Evolutionary conservation across 2,329 filamentous ascomycete genomes (phyloP).

Genomic region (Talaromyces atroroseus): DNA sequence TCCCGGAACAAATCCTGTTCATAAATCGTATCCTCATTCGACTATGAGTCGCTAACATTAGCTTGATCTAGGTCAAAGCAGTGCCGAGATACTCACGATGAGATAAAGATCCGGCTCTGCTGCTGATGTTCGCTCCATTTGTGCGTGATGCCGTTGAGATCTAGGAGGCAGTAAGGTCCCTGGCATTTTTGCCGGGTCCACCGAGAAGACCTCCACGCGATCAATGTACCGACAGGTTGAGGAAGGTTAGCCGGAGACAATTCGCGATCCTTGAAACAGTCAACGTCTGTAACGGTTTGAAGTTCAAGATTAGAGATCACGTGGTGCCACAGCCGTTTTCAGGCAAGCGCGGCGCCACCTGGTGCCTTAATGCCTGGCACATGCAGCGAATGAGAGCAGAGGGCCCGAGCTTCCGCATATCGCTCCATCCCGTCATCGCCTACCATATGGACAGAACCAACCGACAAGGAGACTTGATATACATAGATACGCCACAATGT

Average conservation of each 20-base stretch:
- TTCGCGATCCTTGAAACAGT: conserved; percentile 17
- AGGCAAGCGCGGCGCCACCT: conserved; percentile 11
- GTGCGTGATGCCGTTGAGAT: conserved; percentile 39
- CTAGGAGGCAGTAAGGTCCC: conserved; percentile 45
- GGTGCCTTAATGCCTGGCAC: conserved; percentile 15
- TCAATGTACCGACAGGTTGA: conserved; percentile 24
- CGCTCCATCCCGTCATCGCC: conserved; percentile 11
- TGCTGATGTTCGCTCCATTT: conserved; percentile 38
- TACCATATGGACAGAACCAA: conserved; percentile 9
- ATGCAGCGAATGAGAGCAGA: conserved; percentile 6
- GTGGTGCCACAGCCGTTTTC: conserved; percentile 11
- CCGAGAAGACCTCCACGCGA: conserved; percentile 31
- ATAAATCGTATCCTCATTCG: conserved; percentile 87
- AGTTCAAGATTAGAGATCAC: conserved; percentile 6
- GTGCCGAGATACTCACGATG: conserved; percentile 33
- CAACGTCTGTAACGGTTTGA: conserved; percentile 5
- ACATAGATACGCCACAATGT: conserved; percentile 32
- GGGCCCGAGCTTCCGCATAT: conserved; percentile 18
- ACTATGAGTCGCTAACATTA: conserved; percentile 47
- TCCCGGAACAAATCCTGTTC: conserved; percentile 92
- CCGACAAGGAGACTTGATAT: background rate
- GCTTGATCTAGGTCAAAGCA: conserved; percentile 21
- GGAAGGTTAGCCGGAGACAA: conserved; percentile 21
- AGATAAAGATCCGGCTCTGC: conserved; percentile 41
- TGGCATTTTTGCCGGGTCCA: conserved; percentile 41